These are phyloP conservation scores for Panicum miliaceum DNA, from an alignment of 176 grass and related monocot genomes.

Conservation along the genomic window DNA sequence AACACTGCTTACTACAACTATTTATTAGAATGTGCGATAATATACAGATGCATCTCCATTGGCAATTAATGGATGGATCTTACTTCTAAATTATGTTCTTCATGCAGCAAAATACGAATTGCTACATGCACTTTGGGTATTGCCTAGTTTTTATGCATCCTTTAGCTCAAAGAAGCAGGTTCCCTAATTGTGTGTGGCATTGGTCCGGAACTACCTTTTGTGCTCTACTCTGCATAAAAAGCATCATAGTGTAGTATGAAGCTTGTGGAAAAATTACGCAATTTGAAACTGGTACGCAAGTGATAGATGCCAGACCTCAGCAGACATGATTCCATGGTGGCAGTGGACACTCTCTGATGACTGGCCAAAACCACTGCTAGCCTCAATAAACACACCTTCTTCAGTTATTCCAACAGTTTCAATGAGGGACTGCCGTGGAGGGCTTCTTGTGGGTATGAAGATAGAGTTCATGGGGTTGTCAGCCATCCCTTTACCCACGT, in stretches of 20 bases:
- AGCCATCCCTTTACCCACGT: slow-evolving; percentile 80
- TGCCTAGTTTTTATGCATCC: not conserved
- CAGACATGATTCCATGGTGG: slow-evolving; percentile 93
- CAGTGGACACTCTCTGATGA: slow-evolving; percentile 74
- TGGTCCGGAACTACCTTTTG: not conserved
- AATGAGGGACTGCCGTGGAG: slow-evolving; percentile 77
- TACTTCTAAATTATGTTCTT: not conserved
- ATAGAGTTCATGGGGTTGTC: slow-evolving; percentile 94
- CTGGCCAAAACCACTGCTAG: slow-evolving; percentile 87
- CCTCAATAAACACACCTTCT: slow-evolving; percentile 74
- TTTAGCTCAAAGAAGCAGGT: slow-evolving; percentile 16
- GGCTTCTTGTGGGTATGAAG: slow-evolving; percentile 84
- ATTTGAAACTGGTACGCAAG: slow-evolving; percentile 26
- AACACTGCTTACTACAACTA: not conserved
- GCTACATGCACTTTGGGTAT: slow-evolving; percentile 1
- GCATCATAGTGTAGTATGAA: slow-evolving; percentile 21
- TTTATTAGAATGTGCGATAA: not conserved
- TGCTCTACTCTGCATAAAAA: slow-evolving; percentile 27
- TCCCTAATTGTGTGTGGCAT: slow-evolving; percentile 13
- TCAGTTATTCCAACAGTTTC: slow-evolving; percentile 87
- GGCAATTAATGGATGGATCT: not conserved
- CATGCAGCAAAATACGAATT: slow-evolving; percentile 10
- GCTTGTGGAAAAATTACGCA: slow-evolving; percentile 2
- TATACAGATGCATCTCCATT: not conserved
- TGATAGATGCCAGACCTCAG: slow-evolving; percentile 60